Base-by-base conservation (phyloP, 257 asterid genomes). In the Lavandula angustifolia region DNA sequence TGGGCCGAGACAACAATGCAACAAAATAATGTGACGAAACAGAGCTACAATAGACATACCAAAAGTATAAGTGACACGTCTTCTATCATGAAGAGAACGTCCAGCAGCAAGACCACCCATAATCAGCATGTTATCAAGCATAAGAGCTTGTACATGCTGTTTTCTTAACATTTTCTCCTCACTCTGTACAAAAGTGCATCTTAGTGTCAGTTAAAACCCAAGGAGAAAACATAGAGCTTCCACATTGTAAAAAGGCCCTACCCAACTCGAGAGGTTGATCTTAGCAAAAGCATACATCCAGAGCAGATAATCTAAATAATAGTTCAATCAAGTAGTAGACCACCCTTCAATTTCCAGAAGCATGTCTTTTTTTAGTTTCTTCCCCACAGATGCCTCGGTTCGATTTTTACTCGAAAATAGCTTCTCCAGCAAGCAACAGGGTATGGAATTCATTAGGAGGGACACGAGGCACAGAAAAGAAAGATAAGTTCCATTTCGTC, bases 281-380 rank as follows among this genome's bases (percentile, higher is more conserved):
- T 57, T 12, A 42, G 55, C 55, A 62, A 32, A 63, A 69, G 41
- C 10, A 48, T 29, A 62, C 18, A 62, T 66, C 55, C 57, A 62
- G 40, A 48, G 13, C 4, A 54, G 40, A 67, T 49, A 40, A 63
- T 41, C 49, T 35, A 60, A 34, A 74, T 43, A 33, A 58, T 41
- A 29, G 35, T 41, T 67, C 53, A 58, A 66, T 54, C 57, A 48
- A 61, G 71, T 46, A 37, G 55, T 48, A 71, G 27, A 66, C 64
- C 71, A 94, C 99, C 98, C 90, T 86, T 94, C 99, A 64, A 94
- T 82, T 77, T 90, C 99, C 55, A 91, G 87, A 76, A 94, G 94
- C 91, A 86, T 83, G 79, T 82, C 79, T 11, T 84, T 94, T 74
- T 81, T 87, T 79, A 94, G 78, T 74, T 94, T 94, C 84, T 86